Conservation (phyloP, 2,329 filamentous ascomycete species). For the Neofusicoccum laricinum region DNA sequence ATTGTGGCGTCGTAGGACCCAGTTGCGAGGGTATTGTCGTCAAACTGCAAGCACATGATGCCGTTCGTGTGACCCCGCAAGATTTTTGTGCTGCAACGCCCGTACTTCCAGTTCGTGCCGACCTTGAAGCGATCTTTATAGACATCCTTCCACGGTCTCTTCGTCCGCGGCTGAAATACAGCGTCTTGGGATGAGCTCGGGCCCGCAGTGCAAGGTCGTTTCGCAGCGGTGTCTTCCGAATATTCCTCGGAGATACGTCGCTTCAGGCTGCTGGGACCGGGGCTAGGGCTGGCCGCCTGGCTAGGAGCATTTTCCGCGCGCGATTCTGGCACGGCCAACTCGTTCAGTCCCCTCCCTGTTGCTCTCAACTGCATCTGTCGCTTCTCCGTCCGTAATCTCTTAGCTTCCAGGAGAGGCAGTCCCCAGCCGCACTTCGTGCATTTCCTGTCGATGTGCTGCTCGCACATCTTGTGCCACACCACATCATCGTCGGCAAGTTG, state of each 20-base stretch:
- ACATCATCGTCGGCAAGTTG: slow-evolving; percentile 93
- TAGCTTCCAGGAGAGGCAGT: slow-evolving; percentile 82
- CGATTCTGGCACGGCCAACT: slow-evolving; percentile 45
- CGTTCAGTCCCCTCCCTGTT: slow-evolving; percentile 55
- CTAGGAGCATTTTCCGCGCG: slow-evolving; percentile 11
- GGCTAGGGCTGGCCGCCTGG: slow-evolving; percentile 17
- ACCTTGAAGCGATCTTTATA: slow-evolving; percentile 95
- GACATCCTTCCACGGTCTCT: slow-evolving; percentile 89
- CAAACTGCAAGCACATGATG: slow-evolving; percentile 75
- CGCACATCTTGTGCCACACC: slow-evolving; percentile 98
- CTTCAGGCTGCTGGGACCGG: slow-evolving; percentile 26
- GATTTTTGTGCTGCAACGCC: slow-evolving; percentile 77
- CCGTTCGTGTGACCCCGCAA: slow-evolving; percentile 89
- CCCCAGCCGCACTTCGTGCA: slow-evolving; percentile 97
- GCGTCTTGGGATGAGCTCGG: slow-evolving; percentile 23
- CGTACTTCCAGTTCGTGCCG: slow-evolving; percentile 96
- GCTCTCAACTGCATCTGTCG: slow-evolving; percentile 74
- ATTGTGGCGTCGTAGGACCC: slow-evolving; percentile 94
- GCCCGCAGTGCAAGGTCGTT: slow-evolving; percentile 32
- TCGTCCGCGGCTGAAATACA: slow-evolving; percentile 48
- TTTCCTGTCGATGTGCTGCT: slow-evolving; percentile 91
- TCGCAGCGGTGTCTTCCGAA: slow-evolving; percentile 21
- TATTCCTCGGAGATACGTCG: slow-evolving; percentile 27
- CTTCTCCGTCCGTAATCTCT: slow-evolving; percentile 81
- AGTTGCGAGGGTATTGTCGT: slow-evolving; percentile 86